Evolutionary conservation across 495 filamentous ascomycete genomes (phyloP).

Genomic region (Platismatia glauca): DNA sequence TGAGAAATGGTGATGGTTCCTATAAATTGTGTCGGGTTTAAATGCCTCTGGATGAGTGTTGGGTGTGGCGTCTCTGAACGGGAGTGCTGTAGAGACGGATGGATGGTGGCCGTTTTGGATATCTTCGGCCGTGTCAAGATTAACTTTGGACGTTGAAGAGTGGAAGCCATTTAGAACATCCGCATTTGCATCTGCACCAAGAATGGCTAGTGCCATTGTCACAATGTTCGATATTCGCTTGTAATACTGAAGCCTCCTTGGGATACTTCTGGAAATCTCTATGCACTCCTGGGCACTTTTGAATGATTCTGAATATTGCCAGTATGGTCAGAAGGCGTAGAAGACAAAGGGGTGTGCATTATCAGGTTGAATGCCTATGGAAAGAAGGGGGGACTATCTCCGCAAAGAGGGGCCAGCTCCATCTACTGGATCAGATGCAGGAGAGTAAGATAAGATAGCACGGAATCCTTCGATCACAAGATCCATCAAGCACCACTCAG

Average conservation of each 20-base stretch:
- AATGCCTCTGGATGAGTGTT: neutral
- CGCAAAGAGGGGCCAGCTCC: neutral
- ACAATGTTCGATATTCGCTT: neutral
- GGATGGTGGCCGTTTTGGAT: neutral
- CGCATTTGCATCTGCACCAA: neutral
- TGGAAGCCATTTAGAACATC: neutral
- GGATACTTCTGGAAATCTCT: neutral
- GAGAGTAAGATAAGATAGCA: neutral
- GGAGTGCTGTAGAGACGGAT: neutral
- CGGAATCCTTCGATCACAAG: neutral
- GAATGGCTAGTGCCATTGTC: neutral
- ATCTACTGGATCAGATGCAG: neutral
- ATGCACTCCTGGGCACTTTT: too few relatives aligned
- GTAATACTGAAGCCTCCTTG: neutral
- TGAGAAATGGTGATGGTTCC: neutral
- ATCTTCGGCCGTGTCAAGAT: neutral
- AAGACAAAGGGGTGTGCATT: neutral
- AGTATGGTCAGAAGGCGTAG: neutral
- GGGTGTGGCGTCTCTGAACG: neutral
- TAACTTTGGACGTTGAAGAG: neutral
- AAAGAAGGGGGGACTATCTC: neutral
- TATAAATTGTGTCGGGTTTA: neutral
- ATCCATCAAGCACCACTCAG: neutral
- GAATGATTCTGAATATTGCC: neutral
- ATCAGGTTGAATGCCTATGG: neutral